These are phyloP conservation scores for Coleophoma crateriformis DNA, from an alignment of 2,329 filamentous ascomycete species.

Conservation along the genomic window DNA sequence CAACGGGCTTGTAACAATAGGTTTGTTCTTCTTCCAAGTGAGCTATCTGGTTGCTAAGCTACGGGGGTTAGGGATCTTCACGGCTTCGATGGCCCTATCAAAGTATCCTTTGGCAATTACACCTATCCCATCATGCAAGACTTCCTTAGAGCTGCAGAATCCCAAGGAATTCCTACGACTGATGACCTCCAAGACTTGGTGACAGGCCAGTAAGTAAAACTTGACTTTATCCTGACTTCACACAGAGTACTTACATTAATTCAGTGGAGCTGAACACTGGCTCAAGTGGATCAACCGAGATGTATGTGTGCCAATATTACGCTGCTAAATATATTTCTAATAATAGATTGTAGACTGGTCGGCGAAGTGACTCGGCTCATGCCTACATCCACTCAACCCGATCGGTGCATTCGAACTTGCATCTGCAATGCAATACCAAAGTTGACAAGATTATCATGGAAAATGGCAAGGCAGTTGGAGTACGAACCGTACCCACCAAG, in stretches of 20 bases:
- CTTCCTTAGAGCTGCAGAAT: constrained; percentile 67
- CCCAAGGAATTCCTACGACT: constrained; percentile 68
- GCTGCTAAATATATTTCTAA: too few species aligned
- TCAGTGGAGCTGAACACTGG: constrained; percentile 71
- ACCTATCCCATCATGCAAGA: constrained; percentile 80
- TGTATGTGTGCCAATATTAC: constrained; percentile 24
- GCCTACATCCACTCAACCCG: constrained; percentile 75
- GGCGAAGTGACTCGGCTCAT: constrained; percentile 72
- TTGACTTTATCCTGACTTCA: background rate
- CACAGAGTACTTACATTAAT: background rate
- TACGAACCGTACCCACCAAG: constrained; percentile 67
- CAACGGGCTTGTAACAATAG: constrained; percentile 58
- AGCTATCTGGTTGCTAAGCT: background rate
- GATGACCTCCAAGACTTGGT: constrained; percentile 71
- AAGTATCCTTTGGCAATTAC: constrained; percentile 62
- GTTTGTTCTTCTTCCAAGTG: constrained; percentile 20
- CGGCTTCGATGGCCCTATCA: constrained; percentile 75
- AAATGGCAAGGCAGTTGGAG: constrained; percentile 64
- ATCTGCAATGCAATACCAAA: constrained; percentile 70
- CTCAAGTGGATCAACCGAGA: constrained; percentile 79
- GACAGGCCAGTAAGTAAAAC: constrained; percentile 41
- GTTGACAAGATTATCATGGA: constrained; percentile 73
- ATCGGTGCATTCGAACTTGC: constrained; percentile 63
- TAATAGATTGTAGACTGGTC: constrained; percentile 43
- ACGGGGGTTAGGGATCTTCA: constrained; percentile 50